Percentiles rank a stretch among this genome's conserved stretches.
phyloP scores from a whole-genome alignment of 345 rosid species.

The Eucalyptus pumila region DNA sequence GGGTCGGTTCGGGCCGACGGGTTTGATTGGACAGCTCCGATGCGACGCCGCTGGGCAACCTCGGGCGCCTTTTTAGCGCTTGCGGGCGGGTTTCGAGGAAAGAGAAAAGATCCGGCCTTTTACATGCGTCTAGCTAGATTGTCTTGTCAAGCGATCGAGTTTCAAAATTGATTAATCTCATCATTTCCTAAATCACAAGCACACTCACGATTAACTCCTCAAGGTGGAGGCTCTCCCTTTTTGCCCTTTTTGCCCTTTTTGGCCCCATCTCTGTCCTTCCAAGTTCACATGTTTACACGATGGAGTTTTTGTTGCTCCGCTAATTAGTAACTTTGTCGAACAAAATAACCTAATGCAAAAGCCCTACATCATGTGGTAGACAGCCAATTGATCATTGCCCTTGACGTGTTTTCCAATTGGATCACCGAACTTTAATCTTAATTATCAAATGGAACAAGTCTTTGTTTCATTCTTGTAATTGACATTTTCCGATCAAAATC shows the following conservation, averaged over 20 bases:
- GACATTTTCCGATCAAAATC: background rate
- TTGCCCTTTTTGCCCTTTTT: background rate
- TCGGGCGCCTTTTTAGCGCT: background rate
- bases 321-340: background rate
- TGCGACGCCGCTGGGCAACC: background rate
- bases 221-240: background rate
- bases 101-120: background rate
- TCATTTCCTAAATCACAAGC: background rate
- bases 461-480: accelerated
- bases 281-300: background rate
- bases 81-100: background rate
- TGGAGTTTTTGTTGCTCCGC: background rate
- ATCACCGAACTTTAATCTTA: background rate
- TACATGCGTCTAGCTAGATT: background rate
- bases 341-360: accelerated
- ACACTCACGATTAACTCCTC: background rate
- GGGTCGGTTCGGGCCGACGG: background rate
- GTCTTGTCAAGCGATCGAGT: background rate
- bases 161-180: background rate
- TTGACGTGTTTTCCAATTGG: accelerated
- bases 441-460: accelerated
- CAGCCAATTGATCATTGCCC: background rate
- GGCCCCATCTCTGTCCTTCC: background rate
- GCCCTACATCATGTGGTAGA: background rate
- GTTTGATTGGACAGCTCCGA: background rate